Evolutionary conservation across 2,329 filamentous ascomycete species (phyloP), one percentile per base, ranked within the genome.

Genomic region (Exophiala lecanii-corni): DNA sequence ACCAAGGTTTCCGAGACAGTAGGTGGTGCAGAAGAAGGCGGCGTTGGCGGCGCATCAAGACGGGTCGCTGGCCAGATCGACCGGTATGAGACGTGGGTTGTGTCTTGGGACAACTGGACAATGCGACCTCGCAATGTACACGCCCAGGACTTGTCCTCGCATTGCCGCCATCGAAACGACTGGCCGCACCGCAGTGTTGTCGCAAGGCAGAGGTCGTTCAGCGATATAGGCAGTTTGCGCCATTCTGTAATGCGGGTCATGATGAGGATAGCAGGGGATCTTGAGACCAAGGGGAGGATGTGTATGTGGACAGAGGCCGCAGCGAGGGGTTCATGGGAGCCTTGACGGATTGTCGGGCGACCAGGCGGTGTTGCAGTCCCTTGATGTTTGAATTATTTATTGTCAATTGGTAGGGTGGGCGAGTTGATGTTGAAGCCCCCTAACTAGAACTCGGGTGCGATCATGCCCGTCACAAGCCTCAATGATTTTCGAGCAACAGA

Each of bases 111-210:
- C 38, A 98, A 69, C 21, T 84, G 88, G 20, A 98, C 62, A 31
- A 98, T 81, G 45, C 89, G 85, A 3, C 91, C 91, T 57, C 86
- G 80, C 10, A 98, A 74, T 15, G 88, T 82, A 60, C 91, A 94
- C 43, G 85, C 86, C 92, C 92, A 98, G 72, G 91, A 84, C 62
- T 89, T 81, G 32, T 81, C 70, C 36, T 75, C 76, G 36, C 87
- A 79, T 61, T 89, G 89, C 49, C 83, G 84, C 92, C 92, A 98
- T 70, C 79, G 70, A 55, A 98, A 98, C 1, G 91, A 95, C 64
- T 98, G 92, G 3, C 92, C 92, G 62, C 92, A 98, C 50, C 91
- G 82, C 23, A 98, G 71, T 0, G 89, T 95, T 0, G 91, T 98
- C 57, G 95, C 88, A 54, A 98, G 89, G 62, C 88, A 96, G 3